phyloP scores from a whole-genome alignment of 305 asterid species.

The Solanum hybrid region DNA sequence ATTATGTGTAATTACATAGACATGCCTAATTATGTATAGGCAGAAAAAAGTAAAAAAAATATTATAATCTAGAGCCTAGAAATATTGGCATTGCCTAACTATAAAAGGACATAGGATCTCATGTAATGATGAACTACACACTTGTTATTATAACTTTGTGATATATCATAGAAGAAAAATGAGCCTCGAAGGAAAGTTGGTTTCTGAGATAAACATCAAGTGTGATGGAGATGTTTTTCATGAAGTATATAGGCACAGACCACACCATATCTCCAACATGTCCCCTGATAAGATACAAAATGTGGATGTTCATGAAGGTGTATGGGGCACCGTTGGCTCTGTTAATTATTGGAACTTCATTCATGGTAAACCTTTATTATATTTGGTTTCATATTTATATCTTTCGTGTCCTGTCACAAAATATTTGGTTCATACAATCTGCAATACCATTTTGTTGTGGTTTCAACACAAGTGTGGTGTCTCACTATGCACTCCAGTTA shows the following conservation, averaged over 20 bases:
- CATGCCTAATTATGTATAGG: background rate
- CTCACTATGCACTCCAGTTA: too few species aligned
- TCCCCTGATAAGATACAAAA: background rate
- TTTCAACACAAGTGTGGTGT: too few species aligned
- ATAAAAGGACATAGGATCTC: background rate
- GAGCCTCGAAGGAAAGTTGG: background rate
- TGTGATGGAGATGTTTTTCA: slow-evolving; percentile 3
- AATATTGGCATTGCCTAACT: background rate
- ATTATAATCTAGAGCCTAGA: background rate
- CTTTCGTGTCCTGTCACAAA: background rate
- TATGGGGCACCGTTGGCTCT: slow-evolving; percentile 1
- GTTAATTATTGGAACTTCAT: background rate
- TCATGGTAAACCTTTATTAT: background rate
- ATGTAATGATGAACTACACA: background rate
- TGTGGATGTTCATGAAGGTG: background rate
- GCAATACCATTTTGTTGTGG: background rate
- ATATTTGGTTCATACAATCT: background rate
- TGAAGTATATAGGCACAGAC: background rate
- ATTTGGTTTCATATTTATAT: background rate
- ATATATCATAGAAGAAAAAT: background rate
- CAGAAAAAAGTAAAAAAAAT: background rate
- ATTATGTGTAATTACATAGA: background rate
- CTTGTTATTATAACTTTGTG: background rate
- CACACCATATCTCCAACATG: background rate
- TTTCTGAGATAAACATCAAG: background rate